Percentiles rank a stretch among this genome's conserved stretches.
Conservation (phyloP, 768 basidiomycete genomes). For the Phaeotremella skinneri region DNA sequence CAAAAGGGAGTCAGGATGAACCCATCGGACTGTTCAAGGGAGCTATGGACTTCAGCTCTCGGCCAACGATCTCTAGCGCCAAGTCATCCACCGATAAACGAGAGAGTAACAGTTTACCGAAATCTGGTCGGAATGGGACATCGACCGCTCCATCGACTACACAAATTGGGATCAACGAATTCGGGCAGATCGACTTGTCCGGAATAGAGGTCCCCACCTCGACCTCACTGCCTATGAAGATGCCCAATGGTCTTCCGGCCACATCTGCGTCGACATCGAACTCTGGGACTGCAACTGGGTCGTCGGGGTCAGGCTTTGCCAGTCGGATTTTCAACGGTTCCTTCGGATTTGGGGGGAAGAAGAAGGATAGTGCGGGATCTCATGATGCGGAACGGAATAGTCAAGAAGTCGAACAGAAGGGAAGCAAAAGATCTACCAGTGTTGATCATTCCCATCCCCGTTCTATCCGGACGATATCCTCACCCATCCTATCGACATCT, state of each 20-base stretch:
- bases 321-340: constrained; percentile 1
- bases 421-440: not conserved
- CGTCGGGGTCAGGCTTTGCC: not conserved
- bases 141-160: not conserved
- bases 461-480: not conserved
- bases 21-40: constrained; percentile 21
- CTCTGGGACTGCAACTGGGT: not conserved
- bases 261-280: not conserved
- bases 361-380: not conserved
- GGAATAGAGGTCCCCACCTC: not conserved
- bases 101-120: not conserved
- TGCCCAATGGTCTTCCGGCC: not conserved
- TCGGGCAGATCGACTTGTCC: not conserved
- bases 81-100: not conserved
- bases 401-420: not conserved
- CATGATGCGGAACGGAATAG: not conserved
- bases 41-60: not conserved
- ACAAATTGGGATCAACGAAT: constrained; percentile 3
- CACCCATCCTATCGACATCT: not conserved
- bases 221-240: not conserved
- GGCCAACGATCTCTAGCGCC: not conserved
- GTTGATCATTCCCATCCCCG: not conserved
- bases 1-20: not conserved
- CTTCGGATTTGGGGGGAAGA: constrained; percentile 3
- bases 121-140: not conserved